These are phyloP conservation scores for Lachancea waltii DNA, from an alignment of 805 yeast genomes.

Conservation along the genomic window DNA sequence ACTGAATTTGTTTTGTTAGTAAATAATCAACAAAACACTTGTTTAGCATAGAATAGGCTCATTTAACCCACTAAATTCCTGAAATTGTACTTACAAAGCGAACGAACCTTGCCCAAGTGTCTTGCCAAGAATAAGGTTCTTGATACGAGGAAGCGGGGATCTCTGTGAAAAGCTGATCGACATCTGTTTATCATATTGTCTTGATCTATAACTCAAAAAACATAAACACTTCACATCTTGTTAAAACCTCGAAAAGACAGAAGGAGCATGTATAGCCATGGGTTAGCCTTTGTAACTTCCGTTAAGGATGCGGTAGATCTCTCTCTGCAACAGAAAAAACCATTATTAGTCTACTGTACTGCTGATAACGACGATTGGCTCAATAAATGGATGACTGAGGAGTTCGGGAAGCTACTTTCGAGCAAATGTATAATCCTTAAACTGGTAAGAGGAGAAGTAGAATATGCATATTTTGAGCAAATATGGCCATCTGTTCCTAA, in stretches of 20 bases:
- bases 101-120: slow-evolving; percentile 65
- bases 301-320: slow-evolving; percentile 37
- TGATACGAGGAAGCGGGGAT: slow-evolving; percentile 39
- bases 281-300: slow-evolving; percentile 20
- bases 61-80: background rate
- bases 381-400: slow-evolving; percentile 19
- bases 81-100: slow-evolving; percentile 39
- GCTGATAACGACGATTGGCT: slow-evolving; percentile 27
- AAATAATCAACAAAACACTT: background rate
- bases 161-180: slow-evolving; percentile 38
- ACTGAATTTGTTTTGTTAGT: slow-evolving; percentile 16
- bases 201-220: background rate
- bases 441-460: slow-evolving; percentile 36
- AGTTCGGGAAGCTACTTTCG: slow-evolving; percentile 15
- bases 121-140: slow-evolving; percentile 40
- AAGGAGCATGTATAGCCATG: slow-evolving; percentile 11
- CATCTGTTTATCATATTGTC: background rate
- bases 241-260: background rate
- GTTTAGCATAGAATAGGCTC: background rate
- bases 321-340: slow-evolving; percentile 33
- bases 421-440: slow-evolving; percentile 35
- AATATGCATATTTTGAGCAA: slow-evolving; percentile 45
- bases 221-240: background rate
- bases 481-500: slow-evolving; percentile 45
- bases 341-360: slow-evolving; percentile 37